Conservation (phyloP, 441 rosid species). For the Bruguiera hainesii region DNA sequence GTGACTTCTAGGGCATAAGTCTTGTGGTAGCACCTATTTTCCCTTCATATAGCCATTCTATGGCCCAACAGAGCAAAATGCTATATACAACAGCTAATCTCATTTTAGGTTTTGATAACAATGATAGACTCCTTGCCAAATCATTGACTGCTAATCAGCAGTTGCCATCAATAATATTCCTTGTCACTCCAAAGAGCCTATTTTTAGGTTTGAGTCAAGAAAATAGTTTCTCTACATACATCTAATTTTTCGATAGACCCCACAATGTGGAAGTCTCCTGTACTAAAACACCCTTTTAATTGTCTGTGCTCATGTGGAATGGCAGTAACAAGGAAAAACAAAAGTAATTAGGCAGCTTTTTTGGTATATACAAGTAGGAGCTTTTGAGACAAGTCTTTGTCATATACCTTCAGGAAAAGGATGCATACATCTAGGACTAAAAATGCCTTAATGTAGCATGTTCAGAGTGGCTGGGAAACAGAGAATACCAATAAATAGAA, state of each 20-base stretch:
- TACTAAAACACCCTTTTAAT: no score
- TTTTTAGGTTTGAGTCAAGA: no score
- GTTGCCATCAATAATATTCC: background rate
- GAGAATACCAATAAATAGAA: background rate
- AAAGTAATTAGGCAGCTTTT: no score
- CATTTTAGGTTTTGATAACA: background rate
- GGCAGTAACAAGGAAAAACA: no score
- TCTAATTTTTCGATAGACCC: no score
- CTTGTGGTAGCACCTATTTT: background rate
- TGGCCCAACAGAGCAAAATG: slow-evolving; percentile 5
- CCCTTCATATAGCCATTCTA: background rate
- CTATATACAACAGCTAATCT: background rate
- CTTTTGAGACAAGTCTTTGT: no score
- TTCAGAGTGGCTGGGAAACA: slow-evolving; percentile 4
- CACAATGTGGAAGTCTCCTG: no score
- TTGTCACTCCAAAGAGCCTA: background rate
- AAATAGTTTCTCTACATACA: no score
- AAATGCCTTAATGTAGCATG: background rate
- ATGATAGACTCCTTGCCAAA: background rate
- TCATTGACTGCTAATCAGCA: background rate
- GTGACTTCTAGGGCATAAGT: background rate
- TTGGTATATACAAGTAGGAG: no score
- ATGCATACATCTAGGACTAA: background rate
- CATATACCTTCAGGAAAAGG: background rate
- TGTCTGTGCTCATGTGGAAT: no score